Percentiles rank a stretch among this genome's conserved stretches.
phyloP scores from a whole-genome alignment of 2,329 filamentous ascomycete genomes.

The Alternaria ethzedia region DNA sequence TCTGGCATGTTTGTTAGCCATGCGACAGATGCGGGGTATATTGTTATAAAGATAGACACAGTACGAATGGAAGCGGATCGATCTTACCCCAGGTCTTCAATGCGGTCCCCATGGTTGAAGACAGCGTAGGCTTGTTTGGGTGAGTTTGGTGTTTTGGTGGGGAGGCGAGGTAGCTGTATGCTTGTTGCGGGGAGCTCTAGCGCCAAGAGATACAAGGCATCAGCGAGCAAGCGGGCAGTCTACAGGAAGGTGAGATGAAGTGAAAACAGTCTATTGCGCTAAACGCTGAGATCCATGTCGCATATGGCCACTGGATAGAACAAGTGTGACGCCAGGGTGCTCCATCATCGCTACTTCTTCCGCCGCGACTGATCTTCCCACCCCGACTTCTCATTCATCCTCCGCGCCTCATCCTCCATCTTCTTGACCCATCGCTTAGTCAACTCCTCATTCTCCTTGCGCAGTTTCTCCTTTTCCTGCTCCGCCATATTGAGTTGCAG shows the following conservation, averaged over 20 bases:
- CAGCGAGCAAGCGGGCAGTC: constrained; percentile 11
- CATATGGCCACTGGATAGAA: neutral
- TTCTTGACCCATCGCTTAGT: constrained; percentile 90
- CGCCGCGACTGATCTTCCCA: constrained; percentile 32
- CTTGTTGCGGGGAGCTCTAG: constrained; percentile 33
- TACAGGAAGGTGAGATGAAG: neutral
- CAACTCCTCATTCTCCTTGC: constrained; percentile 85
- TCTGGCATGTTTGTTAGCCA: constrained; percentile 61
- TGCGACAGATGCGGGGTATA: constrained; percentile 18
- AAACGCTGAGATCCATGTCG: neutral
- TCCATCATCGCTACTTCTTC: constrained; percentile 15
- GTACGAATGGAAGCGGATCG: too few relatives aligned
- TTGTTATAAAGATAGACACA: too few relatives aligned
- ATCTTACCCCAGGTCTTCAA: constrained; percentile 48
- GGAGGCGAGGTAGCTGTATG: constrained; percentile 14
- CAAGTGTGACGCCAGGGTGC: neutral
- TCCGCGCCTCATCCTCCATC: constrained; percentile 84
- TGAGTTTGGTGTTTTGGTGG: constrained; percentile 13
- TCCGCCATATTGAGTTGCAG: constrained; percentile 88
- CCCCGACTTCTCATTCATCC: constrained; percentile 69
- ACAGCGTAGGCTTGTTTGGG: constrained; percentile 2
- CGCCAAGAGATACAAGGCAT: constrained; percentile 38
- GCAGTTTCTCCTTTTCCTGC: constrained; percentile 73
- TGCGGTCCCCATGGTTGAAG: constrained; percentile 40
- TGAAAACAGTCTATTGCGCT: neutral